A percentile compares a stretch with the other conserved stretches of the same genome.
phyloP scores from a whole-genome alignment of 148 eudicot genomes.

The Nepenthes gracilis region DNA sequence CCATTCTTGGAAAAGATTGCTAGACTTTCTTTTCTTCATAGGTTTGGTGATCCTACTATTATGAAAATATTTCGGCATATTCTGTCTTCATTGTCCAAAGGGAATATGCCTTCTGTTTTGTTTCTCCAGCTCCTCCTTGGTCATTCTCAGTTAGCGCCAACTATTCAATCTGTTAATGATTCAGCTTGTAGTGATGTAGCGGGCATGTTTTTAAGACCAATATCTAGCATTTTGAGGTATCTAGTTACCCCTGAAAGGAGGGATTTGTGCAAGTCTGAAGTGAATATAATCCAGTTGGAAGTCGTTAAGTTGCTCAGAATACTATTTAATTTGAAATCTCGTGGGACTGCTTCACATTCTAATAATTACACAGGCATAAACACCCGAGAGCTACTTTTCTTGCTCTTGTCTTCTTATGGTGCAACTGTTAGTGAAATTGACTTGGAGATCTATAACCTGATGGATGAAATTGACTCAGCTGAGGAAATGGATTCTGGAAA shows the following conservation, averaged over 20 bases:
- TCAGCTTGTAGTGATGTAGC: constrained; percentile 28
- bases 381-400: constrained; percentile 42
- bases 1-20: constrained; percentile 52
- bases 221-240: constrained; percentile 66
- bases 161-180: constrained; percentile 23
- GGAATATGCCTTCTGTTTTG: constrained; percentile 31
- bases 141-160: constrained; percentile 65
- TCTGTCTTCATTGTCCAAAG: constrained; percentile 35
- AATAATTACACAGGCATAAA: constrained; percentile 46
- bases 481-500: constrained; percentile 18
- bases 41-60: constrained; percentile 68
- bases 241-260: constrained; percentile 18
- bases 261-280: constrained; percentile 13
- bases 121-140: constrained; percentile 68
- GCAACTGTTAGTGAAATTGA: constrained; percentile 75
- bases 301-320: constrained; percentile 65
- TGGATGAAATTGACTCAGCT: constrained; percentile 44
- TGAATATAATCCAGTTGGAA: constrained; percentile 38
- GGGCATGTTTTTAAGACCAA: constrained; percentile 62
- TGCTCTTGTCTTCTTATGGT: constrained; percentile 78
- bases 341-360: constrained; percentile 23
- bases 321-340: constrained; percentile 32
- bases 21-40: constrained; percentile 45
- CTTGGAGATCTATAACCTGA: constrained; percentile 60
- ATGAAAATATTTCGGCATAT: constrained; percentile 44